Base-by-base conservation (phyloP, 2,329 filamentous ascomycete species). In the Hypoxylon sp. region DNA sequence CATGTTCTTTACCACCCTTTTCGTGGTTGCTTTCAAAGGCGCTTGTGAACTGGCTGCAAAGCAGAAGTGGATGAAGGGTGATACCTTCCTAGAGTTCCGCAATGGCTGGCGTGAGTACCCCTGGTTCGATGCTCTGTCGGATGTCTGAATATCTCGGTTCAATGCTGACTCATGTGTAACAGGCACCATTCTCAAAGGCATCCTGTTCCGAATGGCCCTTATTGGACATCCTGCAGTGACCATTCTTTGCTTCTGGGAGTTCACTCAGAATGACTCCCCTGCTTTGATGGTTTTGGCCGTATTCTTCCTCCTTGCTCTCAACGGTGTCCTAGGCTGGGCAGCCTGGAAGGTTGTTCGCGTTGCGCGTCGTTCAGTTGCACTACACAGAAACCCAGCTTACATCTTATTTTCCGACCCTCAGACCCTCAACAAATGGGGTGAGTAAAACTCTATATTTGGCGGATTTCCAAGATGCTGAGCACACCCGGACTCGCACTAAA, bases 381-480 rank as follows among this genome's bases (percentile, higher is more conserved):
- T 97, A 89, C 95, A 98, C 86, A 95, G 95, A 83, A 98, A 97
- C 83, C 94, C 95, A 27, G 95, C 95, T 30, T 98, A 98, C 81
- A 97, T 98, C 74, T 90, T 98, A 69, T 98, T 97, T 84, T 97
- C 95, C 2, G 95, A 98, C 76, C 94, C 95, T n/a, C 88, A 93
- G 70, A 91, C 92, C 59, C 88, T 98, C 71, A 97, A 98, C 88
- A 97, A 97, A 83, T 98, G 95, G 95, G 76, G 75, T 77, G 58
- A 73, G 76, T 74, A 35, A 17, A 40, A 27, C 25, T 58, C n/a
- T 42, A 35, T 13, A 27, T 17, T 57, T 13, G 35, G 3, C 20
- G 6, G n/a, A 44, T 40, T 50, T 17, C 13, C 3, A 22, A 25
- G 7, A n/a, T 8, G 11, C 31, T 6, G 22, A 22, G 25, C 46